Percentiles rank a stretch among this genome's conserved stretches.
phyloP scores from a whole-genome alignment of 257 asterid genomes.

The Ophiorrhiza pumila region DNA sequence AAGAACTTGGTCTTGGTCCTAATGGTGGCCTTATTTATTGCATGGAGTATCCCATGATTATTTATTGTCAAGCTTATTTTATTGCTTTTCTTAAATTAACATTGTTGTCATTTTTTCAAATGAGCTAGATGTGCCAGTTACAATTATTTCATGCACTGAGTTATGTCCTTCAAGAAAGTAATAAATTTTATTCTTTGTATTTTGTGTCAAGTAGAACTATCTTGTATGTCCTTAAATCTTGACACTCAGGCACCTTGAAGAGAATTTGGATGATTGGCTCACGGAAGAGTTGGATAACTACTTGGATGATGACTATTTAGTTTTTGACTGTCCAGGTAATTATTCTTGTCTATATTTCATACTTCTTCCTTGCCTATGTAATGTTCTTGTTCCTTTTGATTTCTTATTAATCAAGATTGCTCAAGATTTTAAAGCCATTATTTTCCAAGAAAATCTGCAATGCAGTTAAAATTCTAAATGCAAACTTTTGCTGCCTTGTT shows the following conservation, averaged over 20 bases:
- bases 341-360: background rate
- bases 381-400: background rate
- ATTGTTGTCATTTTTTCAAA: background rate
- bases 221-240: slow-evolving; percentile 52
- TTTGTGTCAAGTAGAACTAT: background rate
- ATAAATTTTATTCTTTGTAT: background rate
- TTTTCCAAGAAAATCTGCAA: background rate
- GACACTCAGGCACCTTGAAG: slow-evolving; percentile 75
- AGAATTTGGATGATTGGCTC: slow-evolving; percentile 90
- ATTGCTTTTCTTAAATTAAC: slow-evolving; percentile 5
- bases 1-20: slow-evolving; percentile 88
- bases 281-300: slow-evolving; percentile 89
- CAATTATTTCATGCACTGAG: background rate
- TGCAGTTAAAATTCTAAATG: background rate
- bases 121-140: background rate
- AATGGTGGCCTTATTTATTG: slow-evolving; percentile 96
- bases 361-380: background rate
- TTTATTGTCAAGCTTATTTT: background rate
- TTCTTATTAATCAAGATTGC: background rate
- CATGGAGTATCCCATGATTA: slow-evolving; percentile 87
- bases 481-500: background rate
- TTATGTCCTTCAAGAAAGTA: background rate
- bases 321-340: slow-evolving; percentile 95
- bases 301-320: slow-evolving; percentile 85
- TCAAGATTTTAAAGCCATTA: background rate